phyloP scores from a whole-genome alignment of 176 grass and related monocot species.

The Chloris gayana region DNA sequence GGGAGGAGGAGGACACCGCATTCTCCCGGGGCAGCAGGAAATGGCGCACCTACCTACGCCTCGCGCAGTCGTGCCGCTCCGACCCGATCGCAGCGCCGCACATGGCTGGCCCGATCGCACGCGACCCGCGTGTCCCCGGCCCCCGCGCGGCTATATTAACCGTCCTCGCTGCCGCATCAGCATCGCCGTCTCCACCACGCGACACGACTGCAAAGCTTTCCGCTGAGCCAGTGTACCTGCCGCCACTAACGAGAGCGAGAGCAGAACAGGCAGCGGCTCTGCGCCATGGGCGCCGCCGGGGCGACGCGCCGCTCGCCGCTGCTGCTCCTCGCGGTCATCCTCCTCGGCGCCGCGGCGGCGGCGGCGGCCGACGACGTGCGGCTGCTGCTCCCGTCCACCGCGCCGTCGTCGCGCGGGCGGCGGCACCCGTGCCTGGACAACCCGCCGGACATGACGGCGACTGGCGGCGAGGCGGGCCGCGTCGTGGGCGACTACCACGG shows the following conservation, averaged over 20 bases:
- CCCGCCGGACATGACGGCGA: slow-evolving; percentile 47
- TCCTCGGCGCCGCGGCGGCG: slow-evolving; percentile 2
- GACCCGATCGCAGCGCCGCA: not conserved
- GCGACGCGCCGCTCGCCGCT: not conserved
- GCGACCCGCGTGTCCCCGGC: not conserved
- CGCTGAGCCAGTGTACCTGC: not conserved
- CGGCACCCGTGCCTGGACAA: slow-evolving; percentile 56
- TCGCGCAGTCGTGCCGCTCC: not conserved
- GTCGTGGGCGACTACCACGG: slow-evolving; percentile 44
- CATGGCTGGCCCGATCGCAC: not conserved
- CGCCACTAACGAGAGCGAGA: not conserved
- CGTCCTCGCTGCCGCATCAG: not conserved
- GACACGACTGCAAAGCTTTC: not conserved
- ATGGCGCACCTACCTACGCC: not conserved
- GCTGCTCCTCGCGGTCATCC: not conserved
- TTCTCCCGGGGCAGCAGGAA: not conserved
- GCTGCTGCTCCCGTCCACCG: slow-evolving; percentile 14
- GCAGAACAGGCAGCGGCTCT: not conserved
- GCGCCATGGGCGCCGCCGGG: not conserved
- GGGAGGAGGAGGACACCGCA: too few species aligned
- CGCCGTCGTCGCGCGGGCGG: not conserved
- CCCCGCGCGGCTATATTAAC: not conserved
- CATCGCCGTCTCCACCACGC: not conserved
- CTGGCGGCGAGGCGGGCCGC: slow-evolving; percentile 37
- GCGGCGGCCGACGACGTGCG: not conserved